Evolutionary conservation across 257 asterid genomes (phyloP).

Genomic region (Solanum neorickii): DNA sequence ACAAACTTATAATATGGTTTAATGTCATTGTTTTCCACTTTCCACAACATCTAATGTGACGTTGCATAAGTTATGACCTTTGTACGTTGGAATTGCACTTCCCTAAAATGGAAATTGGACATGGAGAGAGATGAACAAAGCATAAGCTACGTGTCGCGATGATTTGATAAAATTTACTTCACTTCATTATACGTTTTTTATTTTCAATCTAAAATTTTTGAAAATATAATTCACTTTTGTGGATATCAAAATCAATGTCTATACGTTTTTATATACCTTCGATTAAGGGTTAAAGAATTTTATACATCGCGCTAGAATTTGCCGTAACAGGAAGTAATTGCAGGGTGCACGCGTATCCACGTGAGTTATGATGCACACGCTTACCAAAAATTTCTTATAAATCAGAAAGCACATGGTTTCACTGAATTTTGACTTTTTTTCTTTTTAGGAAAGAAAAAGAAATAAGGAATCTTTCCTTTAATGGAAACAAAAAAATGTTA

Average conservation of each 20-base stretch:
- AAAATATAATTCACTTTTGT: no score
- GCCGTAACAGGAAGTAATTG: background rate
- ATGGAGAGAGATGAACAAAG: background rate
- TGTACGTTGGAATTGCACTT: background rate
- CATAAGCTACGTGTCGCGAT: background rate
- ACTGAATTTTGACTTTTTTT: background rate
- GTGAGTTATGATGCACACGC: constrained; percentile 35
- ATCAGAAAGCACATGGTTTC: constrained; percentile 18
- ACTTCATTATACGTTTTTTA: background rate
- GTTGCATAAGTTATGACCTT: background rate
- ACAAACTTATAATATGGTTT: background rate
- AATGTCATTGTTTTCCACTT: background rate
- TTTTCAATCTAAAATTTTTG: background rate
- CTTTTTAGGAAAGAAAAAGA: background rate
- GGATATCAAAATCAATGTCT: background rate
- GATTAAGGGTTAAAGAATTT: background rate
- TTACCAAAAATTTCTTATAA: constrained; percentile 18
- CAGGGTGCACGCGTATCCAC: constrained; percentile 21
- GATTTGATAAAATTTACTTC: background rate
- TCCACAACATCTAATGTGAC: background rate
- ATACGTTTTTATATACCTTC: background rate
- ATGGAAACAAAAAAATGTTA: constrained; percentile 23
- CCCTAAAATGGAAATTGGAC: background rate
- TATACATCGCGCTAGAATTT: background rate
- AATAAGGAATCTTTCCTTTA: constrained; percentile 44